Percentiles rank a stretch among this genome's conserved stretches.
These are phyloP conservation scores for Silene noctiflora DNA, from an alignment of 179 eudicot genomes.

Conservation along the genomic window DNA sequence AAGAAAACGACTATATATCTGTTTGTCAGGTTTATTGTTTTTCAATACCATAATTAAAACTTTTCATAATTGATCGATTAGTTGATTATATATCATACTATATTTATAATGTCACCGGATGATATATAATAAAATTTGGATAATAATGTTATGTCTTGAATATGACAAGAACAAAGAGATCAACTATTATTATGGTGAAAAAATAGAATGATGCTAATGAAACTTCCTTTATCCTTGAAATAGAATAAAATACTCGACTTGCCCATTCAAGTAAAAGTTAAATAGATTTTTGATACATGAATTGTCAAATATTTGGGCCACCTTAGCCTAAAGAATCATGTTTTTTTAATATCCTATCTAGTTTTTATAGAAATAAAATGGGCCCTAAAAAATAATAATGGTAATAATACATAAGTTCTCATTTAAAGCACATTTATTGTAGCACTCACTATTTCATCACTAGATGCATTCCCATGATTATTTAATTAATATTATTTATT, in stretches of 20 bases:
- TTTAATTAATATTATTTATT: no score
- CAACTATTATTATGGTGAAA: not conserved
- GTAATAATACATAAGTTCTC: not conserved
- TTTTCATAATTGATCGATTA: not conserved
- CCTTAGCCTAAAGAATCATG: slow-evolving; percentile 18
- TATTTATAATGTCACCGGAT: not conserved
- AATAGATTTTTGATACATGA: not conserved
- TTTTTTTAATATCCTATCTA: not conserved
- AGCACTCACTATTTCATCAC: no score
- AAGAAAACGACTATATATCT: no score
- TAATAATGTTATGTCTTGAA: not conserved
- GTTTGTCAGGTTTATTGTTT: no score
- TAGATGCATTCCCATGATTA: no score
- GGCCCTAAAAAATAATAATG: not conserved
- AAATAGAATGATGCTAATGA: slow-evolving; percentile 5
- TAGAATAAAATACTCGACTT: not conserved
- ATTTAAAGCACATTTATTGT: not conserved
- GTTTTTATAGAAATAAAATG: not conserved
- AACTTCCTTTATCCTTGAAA: slow-evolving; percentile 11
- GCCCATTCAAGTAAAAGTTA: not conserved
- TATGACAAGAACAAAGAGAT: not conserved
- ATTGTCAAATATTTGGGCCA: slow-evolving; percentile 18
- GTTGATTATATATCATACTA: not conserved
- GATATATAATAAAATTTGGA: not conserved
- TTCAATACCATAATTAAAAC: not conserved